phyloP scores from a whole-genome alignment of 129 eudicot species.

The Flaveria trinervia region DNA sequence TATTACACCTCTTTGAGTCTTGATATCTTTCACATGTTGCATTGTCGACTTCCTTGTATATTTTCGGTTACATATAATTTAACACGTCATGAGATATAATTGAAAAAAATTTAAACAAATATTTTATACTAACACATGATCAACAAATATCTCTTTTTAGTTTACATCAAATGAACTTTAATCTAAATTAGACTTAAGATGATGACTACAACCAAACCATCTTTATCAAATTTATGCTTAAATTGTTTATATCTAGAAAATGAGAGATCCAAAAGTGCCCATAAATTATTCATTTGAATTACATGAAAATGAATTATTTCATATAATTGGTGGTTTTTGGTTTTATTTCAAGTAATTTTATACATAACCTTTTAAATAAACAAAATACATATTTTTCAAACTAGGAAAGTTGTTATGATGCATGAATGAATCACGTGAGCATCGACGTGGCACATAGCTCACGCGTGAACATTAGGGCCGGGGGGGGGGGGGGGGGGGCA shows the following conservation, averaged over 20 bases:
- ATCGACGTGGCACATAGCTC: too few species aligned
- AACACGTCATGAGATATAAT: too few species aligned
- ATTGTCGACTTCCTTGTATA: too few species aligned
- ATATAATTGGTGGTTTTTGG: background rate
- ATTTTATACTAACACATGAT: background rate
- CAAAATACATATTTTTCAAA: background rate
- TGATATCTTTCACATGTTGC: too few species aligned
- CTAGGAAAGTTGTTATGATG: too few species aligned
- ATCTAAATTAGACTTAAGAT: background rate
- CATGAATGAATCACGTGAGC: too few species aligned
- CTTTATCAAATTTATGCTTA: background rate
- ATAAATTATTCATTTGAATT: constrained; percentile 9
- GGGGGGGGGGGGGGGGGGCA: too few species aligned
- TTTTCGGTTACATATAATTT: background rate
- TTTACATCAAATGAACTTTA: background rate
- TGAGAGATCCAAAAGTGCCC: background rate
- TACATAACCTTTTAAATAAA: background rate
- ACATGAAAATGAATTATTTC: constrained; percentile 14
- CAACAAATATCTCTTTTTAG: background rate
- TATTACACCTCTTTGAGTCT: too few species aligned
- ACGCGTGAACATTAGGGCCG: too few species aligned
- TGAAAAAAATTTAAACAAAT: background rate
- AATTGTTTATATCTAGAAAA: background rate
- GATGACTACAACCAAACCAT: constrained; percentile 24
- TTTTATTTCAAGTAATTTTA: background rate